phyloP scores from a whole-genome alignment of 768 basidiomycete species.

The Harrya chromipes region DNA sequence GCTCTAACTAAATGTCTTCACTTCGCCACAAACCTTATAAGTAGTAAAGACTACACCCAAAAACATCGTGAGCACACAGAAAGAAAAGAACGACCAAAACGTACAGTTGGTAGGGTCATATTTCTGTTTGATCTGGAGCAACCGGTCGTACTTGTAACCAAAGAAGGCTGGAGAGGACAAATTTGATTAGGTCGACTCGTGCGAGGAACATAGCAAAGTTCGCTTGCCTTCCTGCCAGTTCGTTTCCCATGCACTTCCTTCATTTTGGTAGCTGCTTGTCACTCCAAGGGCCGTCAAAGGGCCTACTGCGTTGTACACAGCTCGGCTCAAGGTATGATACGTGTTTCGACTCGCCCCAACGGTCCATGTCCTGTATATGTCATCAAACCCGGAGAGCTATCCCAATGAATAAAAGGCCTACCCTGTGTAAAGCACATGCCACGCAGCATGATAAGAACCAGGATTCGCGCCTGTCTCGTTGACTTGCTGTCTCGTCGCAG shows the following conservation, averaged over 20 bases:
- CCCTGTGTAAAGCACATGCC: conserved; percentile 9
- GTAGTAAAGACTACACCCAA: conserved; percentile 2
- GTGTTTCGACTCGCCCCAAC: not conserved
- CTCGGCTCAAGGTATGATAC: not conserved
- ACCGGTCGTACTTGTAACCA: conserved; percentile 13
- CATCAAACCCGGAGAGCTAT: not conserved
- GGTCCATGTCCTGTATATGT: conserved; percentile 14
- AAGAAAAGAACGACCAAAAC: not conserved
- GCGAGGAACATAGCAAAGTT: not conserved
- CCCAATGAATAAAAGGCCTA: not conserved
- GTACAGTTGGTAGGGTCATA: conserved; percentile 16
- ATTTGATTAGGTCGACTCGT: not conserved
- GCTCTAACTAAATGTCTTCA: too few species aligned
- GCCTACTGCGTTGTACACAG: not conserved
- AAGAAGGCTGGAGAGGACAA: conserved; percentile 13
- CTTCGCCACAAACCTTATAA: not conserved
- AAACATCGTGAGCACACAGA: not conserved
- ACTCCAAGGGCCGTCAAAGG: conserved; percentile 5
- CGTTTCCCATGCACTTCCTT: conserved; percentile 5
- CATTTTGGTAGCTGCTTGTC: conserved; percentile 11
- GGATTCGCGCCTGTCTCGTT: conserved; percentile 21
- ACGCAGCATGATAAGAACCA: conserved; percentile 15
- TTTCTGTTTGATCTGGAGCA: conserved; percentile 13
- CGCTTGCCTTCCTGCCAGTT: conserved; percentile 7
- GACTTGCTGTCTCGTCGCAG: conserved; percentile 2